Evolutionary conservation across 169 alveolate species (phyloP), one percentile per base, ranked within the genome.

Genomic region (Plasmodium falciparum): DNA sequence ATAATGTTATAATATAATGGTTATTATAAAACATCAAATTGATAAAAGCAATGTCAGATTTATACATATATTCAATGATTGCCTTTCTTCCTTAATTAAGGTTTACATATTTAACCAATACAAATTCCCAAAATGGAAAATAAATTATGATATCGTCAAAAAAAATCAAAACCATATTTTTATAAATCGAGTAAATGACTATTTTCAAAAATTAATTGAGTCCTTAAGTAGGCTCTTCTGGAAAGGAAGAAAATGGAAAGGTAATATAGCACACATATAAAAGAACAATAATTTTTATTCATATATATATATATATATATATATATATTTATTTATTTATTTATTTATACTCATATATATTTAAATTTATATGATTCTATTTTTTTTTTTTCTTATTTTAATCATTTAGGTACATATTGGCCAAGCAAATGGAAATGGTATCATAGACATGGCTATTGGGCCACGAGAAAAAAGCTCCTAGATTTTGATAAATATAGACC

Each of bases 391-490:
- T 39, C 22, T 39, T 39, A 39, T 5, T 39, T 39, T 39, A 39
- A 39, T 6, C 62, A 54, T 54, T 54, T 59, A 92, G 95, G 92
- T 73, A 75, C 94, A 2, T 92, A 89, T 85, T 73, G 86, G 91
- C 95, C 97, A 17, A 95, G 95, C 95, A 95, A 95, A 88, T 95
- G 97, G 97, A 92, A 92, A 67, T 95, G 97, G 97, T 95, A 95
- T 74, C 97, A 95, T 72, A 73, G 97, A 39, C 97, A 95, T 74
- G 97, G 97, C 33, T 95, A 95, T 93, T 95, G 97, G 97, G 97
- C 97, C 5, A 95, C 97, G n/a, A 70, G 97, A 33, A 95, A 95
- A 90, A 95, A 95, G 62, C 93, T 78, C 73, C 89, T 95, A 26
- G 80, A 92, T 71, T 95, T 95, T 69, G 96, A 94, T 93, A 95